Conservation (phyloP, 352 stramenopile genomes). For the Pythium dissimile region DNA sequence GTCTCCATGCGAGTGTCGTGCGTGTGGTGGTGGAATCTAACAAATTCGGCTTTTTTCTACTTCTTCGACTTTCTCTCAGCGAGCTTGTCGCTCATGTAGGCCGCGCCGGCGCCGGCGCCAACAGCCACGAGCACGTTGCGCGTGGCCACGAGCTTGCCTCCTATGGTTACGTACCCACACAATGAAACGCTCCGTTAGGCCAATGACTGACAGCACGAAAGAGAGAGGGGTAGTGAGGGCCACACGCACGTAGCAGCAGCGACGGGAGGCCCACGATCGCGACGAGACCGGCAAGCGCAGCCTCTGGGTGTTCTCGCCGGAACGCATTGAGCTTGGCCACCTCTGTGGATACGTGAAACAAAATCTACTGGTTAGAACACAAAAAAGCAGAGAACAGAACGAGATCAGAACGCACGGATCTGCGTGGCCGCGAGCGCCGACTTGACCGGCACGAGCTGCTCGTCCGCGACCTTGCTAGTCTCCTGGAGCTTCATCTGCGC, state of each 20-base stretch:
- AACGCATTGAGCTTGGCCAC: conserved; percentile 74
- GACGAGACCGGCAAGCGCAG: conserved; percentile 49
- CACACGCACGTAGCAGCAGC: conserved; percentile 63
- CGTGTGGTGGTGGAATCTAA: too few relatives aligned
- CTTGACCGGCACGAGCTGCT: conserved; percentile 64
- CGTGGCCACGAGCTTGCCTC: conserved; percentile 55
- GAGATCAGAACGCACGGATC: conserved; percentile 53
- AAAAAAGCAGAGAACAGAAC: too few relatives aligned
- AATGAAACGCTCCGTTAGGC: neutral
- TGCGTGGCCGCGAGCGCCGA: conserved; percentile 34
- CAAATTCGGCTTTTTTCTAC: too few relatives aligned
- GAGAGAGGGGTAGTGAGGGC: neutral
- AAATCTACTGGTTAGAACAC: neutral
- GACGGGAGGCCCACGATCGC: conserved; percentile 60
- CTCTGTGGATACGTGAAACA: conserved; percentile 26
- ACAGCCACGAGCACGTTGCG: conserved; percentile 69
- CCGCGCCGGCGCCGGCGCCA: conserved; percentile 41
- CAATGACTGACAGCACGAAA: too few relatives aligned
- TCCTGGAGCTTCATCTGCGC: conserved; percentile 43
- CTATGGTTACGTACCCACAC: conserved; percentile 18
- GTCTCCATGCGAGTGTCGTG: too few relatives aligned
- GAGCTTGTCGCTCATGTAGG: conserved; percentile 65
- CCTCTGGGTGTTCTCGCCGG: conserved; percentile 64
- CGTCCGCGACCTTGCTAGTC: conserved; percentile 48
- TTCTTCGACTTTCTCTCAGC: conserved; percentile 35